These are phyloP conservation scores for Myriosclerotinia duriaeana DNA, from an alignment of 2,329 filamentous ascomycete species.

Conservation along the genomic window DNA sequence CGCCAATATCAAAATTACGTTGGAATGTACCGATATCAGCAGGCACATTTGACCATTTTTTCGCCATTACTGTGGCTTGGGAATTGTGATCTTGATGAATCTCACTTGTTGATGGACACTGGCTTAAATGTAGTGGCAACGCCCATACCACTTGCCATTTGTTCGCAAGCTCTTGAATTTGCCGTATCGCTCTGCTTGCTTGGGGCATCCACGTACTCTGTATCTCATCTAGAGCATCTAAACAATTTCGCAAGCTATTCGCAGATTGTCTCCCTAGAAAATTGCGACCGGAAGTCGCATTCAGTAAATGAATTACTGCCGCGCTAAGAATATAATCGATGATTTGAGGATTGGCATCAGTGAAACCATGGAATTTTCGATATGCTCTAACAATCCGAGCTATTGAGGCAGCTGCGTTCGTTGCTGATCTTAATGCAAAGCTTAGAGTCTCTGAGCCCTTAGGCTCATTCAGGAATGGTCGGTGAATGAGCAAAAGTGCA, in stretches of 20 bases:
- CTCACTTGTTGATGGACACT: not conserved
- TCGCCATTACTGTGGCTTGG: not conserved
- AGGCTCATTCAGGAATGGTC: not conserved
- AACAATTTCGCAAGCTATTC: not conserved
- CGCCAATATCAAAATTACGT: not conserved
- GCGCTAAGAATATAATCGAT: slow-evolving; percentile 9
- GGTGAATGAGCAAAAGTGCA: slow-evolving; percentile 7
- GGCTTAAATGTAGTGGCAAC: not conserved
- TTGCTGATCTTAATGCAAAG: slow-evolving; percentile 11
- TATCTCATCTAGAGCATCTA: slow-evolving; percentile 1
- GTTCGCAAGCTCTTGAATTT: slow-evolving; percentile 9
- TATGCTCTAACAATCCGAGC: slow-evolving; percentile 5
- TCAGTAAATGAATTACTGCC: slow-evolving; percentile 4
- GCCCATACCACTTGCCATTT: slow-evolving; percentile 9
- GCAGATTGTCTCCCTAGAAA: slow-evolving; percentile 13
- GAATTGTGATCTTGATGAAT: not conserved
- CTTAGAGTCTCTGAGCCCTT: slow-evolving; percentile 2
- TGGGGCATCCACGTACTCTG: slow-evolving; percentile 4
- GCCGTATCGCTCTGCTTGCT: slow-evolving; percentile 5
- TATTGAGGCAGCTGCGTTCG: slow-evolving; percentile 6
- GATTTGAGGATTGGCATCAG: slow-evolving; percentile 1
- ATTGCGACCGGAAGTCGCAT: slow-evolving; percentile 6
- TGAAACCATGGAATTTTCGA: slow-evolving; percentile 4
- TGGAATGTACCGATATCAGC: not conserved
- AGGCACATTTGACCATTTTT: too few relatives aligned